Percentiles rank a stretch among this genome's conserved stretches.
phyloP scores from a whole-genome alignment of 495 filamentous ascomycete species.

The Neurospora tetrasperma region DNA sequence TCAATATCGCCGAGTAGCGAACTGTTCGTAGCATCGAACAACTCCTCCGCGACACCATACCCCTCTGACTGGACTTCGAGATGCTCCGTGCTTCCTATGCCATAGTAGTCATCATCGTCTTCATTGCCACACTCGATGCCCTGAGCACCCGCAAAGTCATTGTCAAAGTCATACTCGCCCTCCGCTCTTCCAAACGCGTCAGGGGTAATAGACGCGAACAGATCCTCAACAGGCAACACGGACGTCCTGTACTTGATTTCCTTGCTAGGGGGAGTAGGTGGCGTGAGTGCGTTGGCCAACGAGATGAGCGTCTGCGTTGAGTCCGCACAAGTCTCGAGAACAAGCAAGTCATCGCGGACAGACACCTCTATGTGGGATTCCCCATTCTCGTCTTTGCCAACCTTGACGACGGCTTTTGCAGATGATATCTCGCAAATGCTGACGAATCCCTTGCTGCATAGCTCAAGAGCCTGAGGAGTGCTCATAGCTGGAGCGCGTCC shows the following conservation, averaged over 20 bases:
- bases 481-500: slow-evolving; percentile 30
- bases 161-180: slow-evolving; percentile 46
- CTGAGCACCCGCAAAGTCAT: slow-evolving; percentile 39
- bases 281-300: slow-evolving; percentile 69
- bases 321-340: slow-evolving; percentile 92
- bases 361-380: slow-evolving; percentile 67
- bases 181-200: slow-evolving; percentile 60
- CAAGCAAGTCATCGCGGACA: slow-evolving; percentile 69
- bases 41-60: slow-evolving; percentile 20
- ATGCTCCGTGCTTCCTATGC: slow-evolving; percentile 23
- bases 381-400: slow-evolving; percentile 37
- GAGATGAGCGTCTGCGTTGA: slow-evolving; percentile 88
- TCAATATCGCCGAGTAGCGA: slow-evolving; percentile 25
- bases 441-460: slow-evolving; percentile 68
- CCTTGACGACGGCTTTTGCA: slow-evolving; percentile 53
- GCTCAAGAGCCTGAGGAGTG: slow-evolving; percentile 49
- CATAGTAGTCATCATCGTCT: slow-evolving; percentile 27
- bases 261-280: slow-evolving; percentile 69
- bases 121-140: slow-evolving; percentile 24
- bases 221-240: slow-evolving; percentile 72
- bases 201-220: slow-evolving; percentile 81
- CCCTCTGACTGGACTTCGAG: slow-evolving; percentile 31
- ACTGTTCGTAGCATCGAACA: slow-evolving; percentile 30
- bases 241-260: slow-evolving; percentile 80
- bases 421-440: slow-evolving; percentile 76